Base-by-base conservation (phyloP, 352 stramenopile species). In the Phytophthora citricola region DNA sequence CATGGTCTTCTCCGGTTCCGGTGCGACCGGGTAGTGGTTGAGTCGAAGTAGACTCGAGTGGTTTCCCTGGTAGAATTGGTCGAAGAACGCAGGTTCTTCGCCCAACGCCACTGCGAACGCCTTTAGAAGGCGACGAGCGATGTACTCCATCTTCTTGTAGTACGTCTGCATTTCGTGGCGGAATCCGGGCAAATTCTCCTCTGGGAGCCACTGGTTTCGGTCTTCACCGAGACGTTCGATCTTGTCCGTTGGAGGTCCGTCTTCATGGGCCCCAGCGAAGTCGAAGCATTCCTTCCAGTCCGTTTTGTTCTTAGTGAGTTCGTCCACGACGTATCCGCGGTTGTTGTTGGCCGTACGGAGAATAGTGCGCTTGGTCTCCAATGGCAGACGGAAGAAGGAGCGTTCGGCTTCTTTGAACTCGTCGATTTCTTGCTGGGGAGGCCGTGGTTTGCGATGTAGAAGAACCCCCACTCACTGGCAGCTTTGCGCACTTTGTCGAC, bases 231-330 rank as follows among this genome's bases (percentile, higher is more conserved):
- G 90, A 14, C 83, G 74, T 76, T 94, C 90, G 31, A 73, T 52
- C 40, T 83, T 66, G 31, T 90, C 62, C 0, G 24, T 55, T 5
- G 81, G 70, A 1, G 71, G 40, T 2, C 66, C 71, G 22, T 83
- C 74, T 17, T 87, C 79, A 2, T 76, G 58, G 1, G 22, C 61
- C 0, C 68, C 76, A 14, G 68, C 66, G 43, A 79, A 79, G 79
- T 97, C 93, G 17, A 97, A 76, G 8, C 66, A 75, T 65, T 98
- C 81, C 55, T 98, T 98, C 89, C 90, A 97, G 76, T 98, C 95
- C n/a, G 75, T 79, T 50, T 85, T 93, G 70, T 96, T 90, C 78
- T 98, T 98, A 36, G 94, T 98, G 29, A 98, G 73, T 65, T 98
- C 94, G 58, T 95, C 85, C 62, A 98, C 89, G 75, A 97, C 98